These are phyloP conservation scores for Phytophthora boehmeriae DNA, from an alignment of 352 stramenopile genomes.

Conservation along the genomic window DNA sequence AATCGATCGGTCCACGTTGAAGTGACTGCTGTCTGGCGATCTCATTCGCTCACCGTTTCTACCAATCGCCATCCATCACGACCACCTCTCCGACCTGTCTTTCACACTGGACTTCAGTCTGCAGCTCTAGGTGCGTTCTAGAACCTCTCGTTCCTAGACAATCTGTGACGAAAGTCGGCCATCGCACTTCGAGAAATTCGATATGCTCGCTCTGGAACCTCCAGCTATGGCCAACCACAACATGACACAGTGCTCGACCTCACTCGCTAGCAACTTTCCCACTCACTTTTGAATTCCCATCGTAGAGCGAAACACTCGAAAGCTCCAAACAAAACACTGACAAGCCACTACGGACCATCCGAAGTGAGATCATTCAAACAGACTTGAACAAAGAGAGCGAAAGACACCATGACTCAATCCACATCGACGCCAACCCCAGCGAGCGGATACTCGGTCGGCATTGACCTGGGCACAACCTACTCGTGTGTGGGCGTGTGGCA, in stretches of 20 bases:
- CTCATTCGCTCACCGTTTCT: neutral
- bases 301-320: neutral
- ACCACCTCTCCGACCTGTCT: neutral
- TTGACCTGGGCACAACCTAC: conserved; percentile 92
- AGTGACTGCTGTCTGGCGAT: neutral
- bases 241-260: too few relatives aligned
- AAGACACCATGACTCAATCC: conserved; percentile 1
- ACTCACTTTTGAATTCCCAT: conserved; percentile 3
- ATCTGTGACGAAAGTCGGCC: neutral
- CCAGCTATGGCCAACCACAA: neutral
- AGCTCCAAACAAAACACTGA: neutral
- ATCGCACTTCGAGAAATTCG: too few relatives aligned
- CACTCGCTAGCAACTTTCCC: neutral
- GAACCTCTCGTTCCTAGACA: neutral
- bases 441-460: conserved; percentile 51
- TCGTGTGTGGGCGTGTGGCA: conserved; percentile 95
- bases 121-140: neutral
- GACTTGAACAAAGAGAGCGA: neutral
- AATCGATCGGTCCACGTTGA: conserved; percentile 16
- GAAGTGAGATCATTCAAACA: neutral
- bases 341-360: neutral
- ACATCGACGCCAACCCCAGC: too few relatives aligned
- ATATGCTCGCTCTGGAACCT: neutral
- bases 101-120: neutral
- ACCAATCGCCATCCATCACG: conserved; percentile 2